These are phyloP conservation scores for Apostasia shenzhenica DNA, from an alignment of 106 monocot genomes.

Conservation along the genomic window DNA sequence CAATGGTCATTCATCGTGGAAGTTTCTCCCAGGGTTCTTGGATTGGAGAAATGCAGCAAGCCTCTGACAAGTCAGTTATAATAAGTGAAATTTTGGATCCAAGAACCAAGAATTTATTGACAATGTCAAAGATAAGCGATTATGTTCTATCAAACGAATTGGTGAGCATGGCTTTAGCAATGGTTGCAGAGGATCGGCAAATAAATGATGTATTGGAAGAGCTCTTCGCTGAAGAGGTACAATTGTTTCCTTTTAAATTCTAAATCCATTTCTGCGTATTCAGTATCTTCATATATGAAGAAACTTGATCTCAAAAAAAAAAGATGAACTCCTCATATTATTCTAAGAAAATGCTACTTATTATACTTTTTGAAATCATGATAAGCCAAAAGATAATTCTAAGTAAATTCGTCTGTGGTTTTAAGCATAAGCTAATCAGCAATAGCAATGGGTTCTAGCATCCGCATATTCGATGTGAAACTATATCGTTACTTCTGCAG, in stretches of 20 bases:
- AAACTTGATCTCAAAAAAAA: too few relatives aligned
- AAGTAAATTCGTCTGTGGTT: too few relatives aligned
- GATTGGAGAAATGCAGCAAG: slow-evolving; percentile 81
- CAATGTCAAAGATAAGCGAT: slow-evolving; percentile 68
- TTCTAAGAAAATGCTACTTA: too few relatives aligned
- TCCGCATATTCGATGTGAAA: background rate
- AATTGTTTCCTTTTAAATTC: background rate
- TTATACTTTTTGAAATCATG: too few relatives aligned
- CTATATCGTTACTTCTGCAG: slow-evolving; percentile 15
- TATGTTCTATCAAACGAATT: slow-evolving; percentile 74
- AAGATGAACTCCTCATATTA: too few relatives aligned
- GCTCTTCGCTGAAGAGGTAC: slow-evolving; percentile 74
- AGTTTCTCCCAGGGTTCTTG: slow-evolving; percentile 57
- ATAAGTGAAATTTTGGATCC: slow-evolving; percentile 75
- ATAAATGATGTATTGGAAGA: slow-evolving; percentile 76
- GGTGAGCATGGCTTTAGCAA: slow-evolving; percentile 76
- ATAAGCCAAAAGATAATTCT: too few relatives aligned
- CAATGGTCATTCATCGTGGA: slow-evolving; percentile 24
- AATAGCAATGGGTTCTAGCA: too few relatives aligned
- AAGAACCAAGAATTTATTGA: slow-evolving; percentile 61
- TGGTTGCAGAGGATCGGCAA: slow-evolving; percentile 70
- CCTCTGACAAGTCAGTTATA: slow-evolving; percentile 60
- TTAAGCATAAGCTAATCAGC: too few relatives aligned
- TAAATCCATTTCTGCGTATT: background rate
- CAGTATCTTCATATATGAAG: too few relatives aligned